These are phyloP conservation scores for Ramichloridium luteum DNA, from an alignment of 2,329 filamentous ascomycete species.

Conservation along the genomic window DNA sequence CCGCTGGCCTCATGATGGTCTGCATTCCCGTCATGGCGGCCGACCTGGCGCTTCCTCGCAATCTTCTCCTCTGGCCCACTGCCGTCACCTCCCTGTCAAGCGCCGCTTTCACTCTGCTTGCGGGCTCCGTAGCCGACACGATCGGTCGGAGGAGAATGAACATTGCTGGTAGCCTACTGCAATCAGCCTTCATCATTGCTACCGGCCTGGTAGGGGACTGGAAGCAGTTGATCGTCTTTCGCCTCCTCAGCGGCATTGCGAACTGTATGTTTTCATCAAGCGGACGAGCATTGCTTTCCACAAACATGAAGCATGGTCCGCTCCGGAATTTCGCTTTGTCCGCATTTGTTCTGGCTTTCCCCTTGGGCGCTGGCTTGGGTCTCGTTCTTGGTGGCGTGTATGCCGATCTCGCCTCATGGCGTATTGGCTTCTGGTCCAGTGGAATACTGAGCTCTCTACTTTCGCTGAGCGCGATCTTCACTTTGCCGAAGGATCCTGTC, in stretches of 20 bases:
- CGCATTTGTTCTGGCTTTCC: slow-evolving; percentile 38
- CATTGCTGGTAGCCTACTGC: slow-evolving; percentile 34
- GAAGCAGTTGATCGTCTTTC: slow-evolving; percentile 17
- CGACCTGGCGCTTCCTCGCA: too few relatives aligned
- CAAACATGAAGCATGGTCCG: slow-evolving; percentile 34
- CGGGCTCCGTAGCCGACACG: slow-evolving; percentile 40
- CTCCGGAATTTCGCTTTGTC: slow-evolving; percentile 41
- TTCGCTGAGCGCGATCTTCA: slow-evolving; percentile 29
- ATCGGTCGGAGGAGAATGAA: slow-evolving; percentile 38
- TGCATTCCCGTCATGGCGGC: too few relatives aligned
- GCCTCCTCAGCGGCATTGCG: slow-evolving; percentile 13
- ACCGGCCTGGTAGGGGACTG: slow-evolving; percentile 31
- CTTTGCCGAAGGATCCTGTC: slow-evolving; percentile 25
- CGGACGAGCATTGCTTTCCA: slow-evolving; percentile 30
- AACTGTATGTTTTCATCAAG: too few relatives aligned
- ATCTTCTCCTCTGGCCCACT: slow-evolving; percentile 8
- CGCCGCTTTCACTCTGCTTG: slow-evolving; percentile 38
- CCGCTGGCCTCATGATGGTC: too few relatives aligned
- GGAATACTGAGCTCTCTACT: slow-evolving; percentile 33
- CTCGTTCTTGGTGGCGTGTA: slow-evolving; percentile 41
- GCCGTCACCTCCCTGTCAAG: slow-evolving; percentile 32
- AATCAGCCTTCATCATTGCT: slow-evolving; percentile 34
- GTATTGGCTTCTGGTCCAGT: slow-evolving; percentile 39
- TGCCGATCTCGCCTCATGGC: slow-evolving; percentile 38
- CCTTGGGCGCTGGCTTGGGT: slow-evolving; percentile 41